Conservation (phyloP, 345 rosid species). For the Sisymbrium altissimum region DNA sequence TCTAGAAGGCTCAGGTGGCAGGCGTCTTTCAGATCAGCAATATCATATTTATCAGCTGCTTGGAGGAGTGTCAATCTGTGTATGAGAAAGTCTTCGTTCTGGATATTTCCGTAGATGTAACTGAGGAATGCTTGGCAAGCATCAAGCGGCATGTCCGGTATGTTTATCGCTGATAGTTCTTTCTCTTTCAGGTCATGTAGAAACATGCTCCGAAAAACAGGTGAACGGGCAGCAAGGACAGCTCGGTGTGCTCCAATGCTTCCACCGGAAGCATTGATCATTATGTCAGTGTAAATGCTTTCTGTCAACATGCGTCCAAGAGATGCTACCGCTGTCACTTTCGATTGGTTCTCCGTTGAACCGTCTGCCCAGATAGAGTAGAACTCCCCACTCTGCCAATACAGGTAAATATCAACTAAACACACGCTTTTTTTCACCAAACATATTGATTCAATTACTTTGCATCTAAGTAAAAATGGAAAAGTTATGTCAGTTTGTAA, state of each 20-base stretch:
- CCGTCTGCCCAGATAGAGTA: constrained; percentile 83
- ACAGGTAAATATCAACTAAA: background rate
- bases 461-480: background rate
- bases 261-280: constrained; percentile 69
- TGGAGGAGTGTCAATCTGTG: constrained; percentile 72
- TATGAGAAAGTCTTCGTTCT: constrained; percentile 59
- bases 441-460: background rate
- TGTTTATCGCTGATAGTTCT: constrained; percentile 66
- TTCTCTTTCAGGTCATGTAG: constrained; percentile 86
- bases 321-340: constrained; percentile 53
- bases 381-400: constrained; percentile 62
- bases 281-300: constrained; percentile 77
- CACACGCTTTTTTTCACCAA: background rate
- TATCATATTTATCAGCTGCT: constrained; percentile 87
- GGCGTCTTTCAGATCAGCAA: constrained; percentile 73
- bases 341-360: constrained; percentile 40
- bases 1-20: constrained; percentile 84
- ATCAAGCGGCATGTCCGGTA: constrained; percentile 76
- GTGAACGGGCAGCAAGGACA: constrained; percentile 81
- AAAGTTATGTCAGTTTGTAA: background rate
- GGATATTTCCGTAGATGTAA: constrained; percentile 77
- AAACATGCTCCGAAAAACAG: constrained; percentile 90
- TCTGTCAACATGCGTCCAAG: constrained; percentile 84
- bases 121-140: constrained; percentile 75
- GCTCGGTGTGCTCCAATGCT: constrained; percentile 91